Conservation (phyloP, 352 stramenopile genomes). For the Pythium biforme region DNA sequence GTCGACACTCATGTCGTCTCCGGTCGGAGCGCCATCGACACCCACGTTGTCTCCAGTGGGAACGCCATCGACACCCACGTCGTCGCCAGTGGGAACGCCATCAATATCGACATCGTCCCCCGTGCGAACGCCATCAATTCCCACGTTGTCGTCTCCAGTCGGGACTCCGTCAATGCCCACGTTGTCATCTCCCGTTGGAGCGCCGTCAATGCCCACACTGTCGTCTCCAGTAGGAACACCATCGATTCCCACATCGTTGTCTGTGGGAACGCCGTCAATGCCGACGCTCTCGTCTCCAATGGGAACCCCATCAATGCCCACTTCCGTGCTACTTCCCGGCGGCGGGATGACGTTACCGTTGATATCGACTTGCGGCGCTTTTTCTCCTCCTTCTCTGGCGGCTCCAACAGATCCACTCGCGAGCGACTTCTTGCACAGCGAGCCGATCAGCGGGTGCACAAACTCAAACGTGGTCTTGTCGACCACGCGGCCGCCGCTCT, state of each 20-base stretch:
- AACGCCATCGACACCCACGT: background rate
- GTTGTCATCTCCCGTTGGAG: no score
- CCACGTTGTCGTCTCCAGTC: background rate
- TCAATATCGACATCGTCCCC: background rate
- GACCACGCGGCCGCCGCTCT: conserved; percentile 12
- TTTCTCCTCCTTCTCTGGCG: background rate
- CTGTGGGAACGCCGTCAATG: background rate
- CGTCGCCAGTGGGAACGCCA: background rate
- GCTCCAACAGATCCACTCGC: background rate
- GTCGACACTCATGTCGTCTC: background rate
- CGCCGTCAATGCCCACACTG: background rate
- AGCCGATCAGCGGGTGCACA: conserved; percentile 21
- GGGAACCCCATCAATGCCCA: background rate
- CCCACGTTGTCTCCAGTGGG: background rate
- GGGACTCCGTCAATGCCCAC: background rate
- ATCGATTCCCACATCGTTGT: background rate
- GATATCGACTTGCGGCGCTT: background rate
- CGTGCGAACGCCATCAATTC: background rate
- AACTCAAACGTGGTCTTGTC: conserved; percentile 21
- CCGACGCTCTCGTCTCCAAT: background rate
- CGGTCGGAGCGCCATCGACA: background rate
- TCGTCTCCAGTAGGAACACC: background rate
- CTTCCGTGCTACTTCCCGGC: background rate
- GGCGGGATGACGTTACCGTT: background rate
- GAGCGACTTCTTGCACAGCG: conserved; percentile 16